phyloP scores from a whole-genome alignment of 352 stramenopile genomes.

The Globisporangium iwayamae region DNA sequence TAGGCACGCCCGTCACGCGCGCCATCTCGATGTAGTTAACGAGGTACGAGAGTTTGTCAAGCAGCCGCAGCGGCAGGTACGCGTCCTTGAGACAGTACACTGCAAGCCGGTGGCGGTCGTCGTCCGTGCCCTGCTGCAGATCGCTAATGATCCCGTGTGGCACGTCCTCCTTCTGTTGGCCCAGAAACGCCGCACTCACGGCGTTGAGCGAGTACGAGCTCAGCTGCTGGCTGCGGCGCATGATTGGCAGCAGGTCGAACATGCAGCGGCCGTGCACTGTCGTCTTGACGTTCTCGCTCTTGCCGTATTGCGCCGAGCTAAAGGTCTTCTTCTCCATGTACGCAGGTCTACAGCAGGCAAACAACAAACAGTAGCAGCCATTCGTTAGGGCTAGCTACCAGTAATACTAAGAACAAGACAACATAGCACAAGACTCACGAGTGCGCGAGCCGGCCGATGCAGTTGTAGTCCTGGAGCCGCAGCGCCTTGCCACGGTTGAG shows the following conservation, averaged over 20 bases:
- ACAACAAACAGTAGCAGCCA: not conserved
- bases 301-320: conserved; percentile 96
- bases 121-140: conserved; percentile 92
- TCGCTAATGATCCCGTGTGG: conserved; percentile 98
- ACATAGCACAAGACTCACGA: conserved; percentile 35
- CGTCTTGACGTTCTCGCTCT: conserved; percentile 98
- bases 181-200: conserved; percentile 97
- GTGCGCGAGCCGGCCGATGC: conserved; percentile 88
- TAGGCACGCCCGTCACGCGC: conserved; percentile 96
- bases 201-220: conserved; percentile 99
- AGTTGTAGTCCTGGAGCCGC: conserved; percentile 66
- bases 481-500: conserved; percentile 96
- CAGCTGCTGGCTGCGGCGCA: conserved; percentile 99
- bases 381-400: not conserved
- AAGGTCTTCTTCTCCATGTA: conserved; percentile 98
- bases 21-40: conserved; percentile 99
- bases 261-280: conserved; percentile 97
- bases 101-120: conserved; percentile 96
- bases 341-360: conserved; percentile 27
- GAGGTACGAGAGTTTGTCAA: conserved; percentile 98
- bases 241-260: conserved; percentile 99
- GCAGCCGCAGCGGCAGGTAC: conserved; percentile 93
- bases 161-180: conserved; percentile 99
- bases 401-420: not conserved
- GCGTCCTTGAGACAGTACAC: conserved; percentile 99